These are phyloP conservation scores for Fusarium sp. DNA, from an alignment of 2,329 filamentous ascomycete genomes.

Conservation along the genomic window DNA sequence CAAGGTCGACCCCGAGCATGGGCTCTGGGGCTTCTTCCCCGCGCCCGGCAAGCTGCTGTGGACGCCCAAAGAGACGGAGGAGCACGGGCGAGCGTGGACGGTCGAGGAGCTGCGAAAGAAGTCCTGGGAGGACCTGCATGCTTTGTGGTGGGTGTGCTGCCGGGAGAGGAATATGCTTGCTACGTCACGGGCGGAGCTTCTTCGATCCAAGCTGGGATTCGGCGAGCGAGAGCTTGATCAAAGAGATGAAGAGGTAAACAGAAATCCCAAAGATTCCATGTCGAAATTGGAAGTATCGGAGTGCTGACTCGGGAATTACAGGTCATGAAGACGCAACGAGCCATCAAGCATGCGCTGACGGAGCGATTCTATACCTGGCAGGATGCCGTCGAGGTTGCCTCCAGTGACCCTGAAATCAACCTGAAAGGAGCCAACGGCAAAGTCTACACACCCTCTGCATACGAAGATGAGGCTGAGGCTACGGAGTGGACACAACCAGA, in stretches of 20 bases:
- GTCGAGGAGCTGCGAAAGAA: constrained; percentile 86
- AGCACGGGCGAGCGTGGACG: constrained; percentile 83
- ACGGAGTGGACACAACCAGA: constrained; percentile 40
- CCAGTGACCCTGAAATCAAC: constrained; percentile 71
- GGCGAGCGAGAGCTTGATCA: constrained; percentile 71
- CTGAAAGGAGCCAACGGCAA: constrained; percentile 57
- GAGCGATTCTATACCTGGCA: constrained; percentile 91
- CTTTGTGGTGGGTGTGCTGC: constrained; percentile 91
- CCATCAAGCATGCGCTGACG: constrained; percentile 83
- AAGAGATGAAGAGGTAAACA: constrained; percentile 69
- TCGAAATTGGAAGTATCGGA: neutral
- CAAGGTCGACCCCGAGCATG: constrained; percentile 75
- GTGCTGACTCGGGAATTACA: constrained; percentile 49
- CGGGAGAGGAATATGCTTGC: constrained; percentile 88
- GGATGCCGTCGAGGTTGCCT: constrained; percentile 72
- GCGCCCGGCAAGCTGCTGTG: constrained; percentile 71
- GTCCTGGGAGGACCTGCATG: constrained; percentile 92
- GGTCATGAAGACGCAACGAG: constrained; percentile 78
- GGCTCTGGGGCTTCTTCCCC: constrained; percentile 92
- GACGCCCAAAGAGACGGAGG: constrained; percentile 72
- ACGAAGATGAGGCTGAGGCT: constrained; percentile 47
- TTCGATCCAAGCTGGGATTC: constrained; percentile 72
- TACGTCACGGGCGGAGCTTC: constrained; percentile 76
- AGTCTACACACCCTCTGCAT: constrained; percentile 58
- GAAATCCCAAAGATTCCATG: neutral